A percentile compares a stretch with the other conserved stretches of the same genome.
phyloP scores from a whole-genome alignment of 306 rosid genomes.

The Vigna nakashimae region DNA sequence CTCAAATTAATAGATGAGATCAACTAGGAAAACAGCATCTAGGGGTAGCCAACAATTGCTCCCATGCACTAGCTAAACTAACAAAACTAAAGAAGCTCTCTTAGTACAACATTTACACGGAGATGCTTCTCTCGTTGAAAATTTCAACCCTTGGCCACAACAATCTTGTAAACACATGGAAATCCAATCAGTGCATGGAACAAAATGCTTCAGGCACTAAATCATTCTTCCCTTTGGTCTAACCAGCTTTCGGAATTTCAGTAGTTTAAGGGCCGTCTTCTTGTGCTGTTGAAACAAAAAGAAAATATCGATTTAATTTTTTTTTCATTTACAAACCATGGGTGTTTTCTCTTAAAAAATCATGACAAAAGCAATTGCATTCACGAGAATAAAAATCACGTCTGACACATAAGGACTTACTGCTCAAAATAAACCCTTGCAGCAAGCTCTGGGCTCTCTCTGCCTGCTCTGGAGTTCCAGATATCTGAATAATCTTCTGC shows the following conservation, averaged over 20 bases:
- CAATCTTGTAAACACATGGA: slow-evolving; percentile 36
- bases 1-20: slow-evolving; percentile 26
- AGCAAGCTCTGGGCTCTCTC: slow-evolving; percentile 99
- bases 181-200: slow-evolving; percentile 46
- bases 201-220: slow-evolving; percentile 46
- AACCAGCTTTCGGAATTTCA: slow-evolving; percentile 35
- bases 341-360: slow-evolving; percentile 8
- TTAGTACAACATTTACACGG: slow-evolving; percentile 59
- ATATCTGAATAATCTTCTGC: slow-evolving; percentile 84
- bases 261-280: slow-evolving; percentile 82
- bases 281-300: slow-evolving; percentile 70
- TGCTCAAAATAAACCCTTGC: slow-evolving; percentile 96
- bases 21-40: slow-evolving; percentile 36
- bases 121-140: slow-evolving; percentile 47
- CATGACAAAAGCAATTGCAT: slow-evolving; percentile 2
- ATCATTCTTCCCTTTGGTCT: slow-evolving; percentile 24
- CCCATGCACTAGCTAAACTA: slow-evolving; percentile 48
- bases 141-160: slow-evolving; percentile 38
- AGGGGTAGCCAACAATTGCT: slow-evolving; percentile 41
- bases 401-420: slow-evolving; percentile 57
- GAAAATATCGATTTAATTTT: slow-evolving; percentile 27
- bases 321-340: slow-evolving; percentile 18
- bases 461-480: slow-evolving; percentile 96
- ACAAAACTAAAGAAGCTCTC: slow-evolving; percentile 40
- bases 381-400: not conserved